Percentiles rank a stretch among this genome's conserved stretches.
Conservation (phyloP, 2,329 filamentous ascomycete species). For the Lachnellula hyalina region DNA sequence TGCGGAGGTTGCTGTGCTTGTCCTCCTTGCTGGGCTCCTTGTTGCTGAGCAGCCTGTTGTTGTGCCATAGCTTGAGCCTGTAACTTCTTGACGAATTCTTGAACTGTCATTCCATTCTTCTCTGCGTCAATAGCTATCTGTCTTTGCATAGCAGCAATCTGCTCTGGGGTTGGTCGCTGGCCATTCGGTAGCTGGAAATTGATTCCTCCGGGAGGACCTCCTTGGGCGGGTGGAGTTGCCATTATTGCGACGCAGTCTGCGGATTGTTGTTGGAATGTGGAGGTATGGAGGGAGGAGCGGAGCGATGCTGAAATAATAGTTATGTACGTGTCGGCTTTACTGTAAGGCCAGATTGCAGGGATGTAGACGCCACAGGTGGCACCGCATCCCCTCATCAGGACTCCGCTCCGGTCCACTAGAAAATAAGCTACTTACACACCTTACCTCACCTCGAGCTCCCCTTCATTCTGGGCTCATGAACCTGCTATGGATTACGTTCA, state of each 20-base stretch:
- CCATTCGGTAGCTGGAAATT: slow-evolving; percentile 18
- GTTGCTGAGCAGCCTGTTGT: slow-evolving; percentile 45
- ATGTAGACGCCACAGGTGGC: background rate
- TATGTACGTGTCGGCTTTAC: background rate
- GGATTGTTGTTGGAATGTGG: background rate
- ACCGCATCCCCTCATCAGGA: background rate
- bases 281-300: background rate
- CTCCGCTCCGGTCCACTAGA: background rate
- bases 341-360: background rate
- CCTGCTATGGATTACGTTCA: too few species aligned
- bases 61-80: slow-evolving; percentile 50
- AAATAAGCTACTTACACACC: background rate
- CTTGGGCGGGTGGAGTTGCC: slow-evolving; percentile 18
- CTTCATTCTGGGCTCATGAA: too few species aligned
- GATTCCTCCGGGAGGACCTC: slow-evolving; percentile 8
- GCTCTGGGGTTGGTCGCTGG: slow-evolving; percentile 66
- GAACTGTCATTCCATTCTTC: slow-evolving; percentile 78
- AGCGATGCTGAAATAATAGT: background rate
- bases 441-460: too few species aligned
- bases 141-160: slow-evolving; percentile 78
- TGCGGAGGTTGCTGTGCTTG: slow-evolving; percentile 31
- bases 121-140: slow-evolving; percentile 78
- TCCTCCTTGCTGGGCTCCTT: slow-evolving; percentile 37
- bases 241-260: slow-evolving; percentile 3
- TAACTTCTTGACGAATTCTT: slow-evolving; percentile 72